Evolutionary conservation across 306 rosid species (phyloP), one percentile per base, ranked within the genome.

Genomic region (Cucurbita maxima): DNA sequence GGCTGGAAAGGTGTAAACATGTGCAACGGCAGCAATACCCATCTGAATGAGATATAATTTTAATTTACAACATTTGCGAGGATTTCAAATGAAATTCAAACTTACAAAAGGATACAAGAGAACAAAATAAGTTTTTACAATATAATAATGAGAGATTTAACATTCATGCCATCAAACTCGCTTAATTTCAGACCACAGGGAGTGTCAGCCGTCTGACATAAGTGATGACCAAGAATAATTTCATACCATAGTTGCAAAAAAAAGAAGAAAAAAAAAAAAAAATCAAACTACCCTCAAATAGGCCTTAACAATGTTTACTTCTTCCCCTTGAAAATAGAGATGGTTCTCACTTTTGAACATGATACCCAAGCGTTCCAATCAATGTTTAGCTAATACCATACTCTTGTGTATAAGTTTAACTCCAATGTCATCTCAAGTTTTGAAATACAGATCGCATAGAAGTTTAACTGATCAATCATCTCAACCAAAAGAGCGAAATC

Each of bases 11-110:
- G 87, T 95, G 79, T 95, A 89, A 61, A 95, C 87, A 82, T 95
- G 99, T 76, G 90, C 92, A 68, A 91, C 88, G 74, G 99, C 96
- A 78, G 97, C 97, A 77, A 95, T 74, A 71, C 97, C 97, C 97
- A 95, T 95, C 99, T 95, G 96, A 82, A 78, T 59, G 70, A 76
- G 81, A 75, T 37, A 30, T 12, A 10, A 48, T 16, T 38, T n/a
- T 15, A 75, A 11, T 38, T 19, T 25, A 48, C 25, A 7, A 75
- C 10, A 45, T 22, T 53, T 15, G 7, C n/a, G 47, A 74, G 40
- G 64, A 36, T 59, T 60, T 59, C 44, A 6, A 15, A 44, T 45
- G 44, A 55, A 75, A 74, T 58, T 47, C 41, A n/a, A 52, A 54
- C 70, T 58, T n/a, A 25, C 5, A 43, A 58, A 43, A 50, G 41